Base-by-base conservation (phyloP, 2,329 filamentous ascomycete species). In the Claviceps paspali region DNA sequence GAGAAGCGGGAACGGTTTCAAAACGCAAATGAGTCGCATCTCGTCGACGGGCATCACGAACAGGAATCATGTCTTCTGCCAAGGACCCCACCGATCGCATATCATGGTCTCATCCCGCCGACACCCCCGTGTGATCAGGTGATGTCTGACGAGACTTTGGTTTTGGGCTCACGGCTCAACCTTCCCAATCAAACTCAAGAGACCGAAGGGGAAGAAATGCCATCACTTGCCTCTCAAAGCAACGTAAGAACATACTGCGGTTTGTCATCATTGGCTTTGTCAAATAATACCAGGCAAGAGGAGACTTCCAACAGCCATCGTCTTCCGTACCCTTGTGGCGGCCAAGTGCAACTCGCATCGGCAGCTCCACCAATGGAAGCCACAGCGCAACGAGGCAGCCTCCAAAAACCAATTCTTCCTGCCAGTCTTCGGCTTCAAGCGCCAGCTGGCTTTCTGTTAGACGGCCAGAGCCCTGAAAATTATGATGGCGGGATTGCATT, bases 81-180 rank as follows among this genome's bases (percentile, higher is more conserved):
- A 5, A 45, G 51, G 6, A 49, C 51, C 1, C 54, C 57, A 3
- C 47, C 45, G 2, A 57, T 60, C 9, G 45, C 43, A 19, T 52
- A 51, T 18, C 50, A 60, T 29, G 56, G 56, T 1, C 41, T 60
- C 1, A 48, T 60, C 2, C 44, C 53, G 1, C 53, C 52, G 0
- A 47, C 51, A 2, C 49, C 51, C 4, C 24, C 48, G 6, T 45
- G 40, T 10, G 44, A 43, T 8, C 27, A 11, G 2, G 2, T 38
- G 36, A 18, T 41, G 38, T 19, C 45, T 42, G 0, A 32, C 22
- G 11, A 43, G 48, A 15, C 43, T 45, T 36, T 38, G 5, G 10
- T 27, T 7, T 5, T 10, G 19, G 21, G 8, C 5, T 18, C 35
- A 15, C 35, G 17, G 6, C 35, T 21, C 5, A 32, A 11, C 9